These are phyloP conservation scores for Eucalyptus cloeziana DNA, from an alignment of 345 rosid genomes.

Conservation along the genomic window DNA sequence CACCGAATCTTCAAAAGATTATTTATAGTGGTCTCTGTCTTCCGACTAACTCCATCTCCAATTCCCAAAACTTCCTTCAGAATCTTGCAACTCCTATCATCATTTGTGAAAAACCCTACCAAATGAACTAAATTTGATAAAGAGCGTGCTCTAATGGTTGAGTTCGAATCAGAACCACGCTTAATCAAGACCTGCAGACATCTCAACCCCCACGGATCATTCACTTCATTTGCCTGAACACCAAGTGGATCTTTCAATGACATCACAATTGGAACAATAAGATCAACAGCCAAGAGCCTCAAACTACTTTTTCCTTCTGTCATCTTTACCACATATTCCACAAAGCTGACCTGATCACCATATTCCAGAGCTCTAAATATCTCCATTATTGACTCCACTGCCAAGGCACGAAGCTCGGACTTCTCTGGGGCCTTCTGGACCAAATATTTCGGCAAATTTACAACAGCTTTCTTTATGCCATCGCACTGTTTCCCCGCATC, in stretches of 20 bases:
- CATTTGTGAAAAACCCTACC: slow-evolving; percentile 41
- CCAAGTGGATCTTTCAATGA: slow-evolving; percentile 36
- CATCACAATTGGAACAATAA: slow-evolving; percentile 45
- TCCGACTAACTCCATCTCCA: slow-evolving; percentile 10
- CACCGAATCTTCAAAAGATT: slow-evolving; percentile 63
- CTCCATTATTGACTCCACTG: slow-evolving; percentile 75
- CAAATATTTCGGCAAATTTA: slow-evolving; percentile 59
- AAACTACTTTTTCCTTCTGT: slow-evolving; percentile 57
- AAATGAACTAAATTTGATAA: slow-evolving; percentile 75
- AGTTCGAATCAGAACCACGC: slow-evolving; percentile 58
- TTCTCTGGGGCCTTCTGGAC: slow-evolving; percentile 82
- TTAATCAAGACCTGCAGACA: slow-evolving; percentile 58
- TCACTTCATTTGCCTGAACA: slow-evolving; percentile 4
- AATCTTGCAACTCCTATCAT: slow-evolving; percentile 26
- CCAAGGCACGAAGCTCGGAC: slow-evolving; percentile 72
- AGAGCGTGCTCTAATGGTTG: slow-evolving; percentile 67
- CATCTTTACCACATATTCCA: slow-evolving; percentile 54
- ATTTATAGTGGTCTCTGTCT: slow-evolving; percentile 23
- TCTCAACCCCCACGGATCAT: slow-evolving; percentile 39
- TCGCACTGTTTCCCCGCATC: slow-evolving; percentile 15
- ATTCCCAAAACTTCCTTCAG: slow-evolving; percentile 49
- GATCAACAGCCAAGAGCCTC: slow-evolving; percentile 74
- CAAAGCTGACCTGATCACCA: slow-evolving; percentile 38
- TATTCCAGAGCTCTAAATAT: slow-evolving; percentile 47
- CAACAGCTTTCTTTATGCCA: slow-evolving; percentile 40